Percentiles rank a stretch among this genome's conserved stretches.
These are phyloP conservation scores for Cladochytrium tenue DNA, from an alignment of 371 early-diverging fungal species.

Conservation along the genomic window DNA sequence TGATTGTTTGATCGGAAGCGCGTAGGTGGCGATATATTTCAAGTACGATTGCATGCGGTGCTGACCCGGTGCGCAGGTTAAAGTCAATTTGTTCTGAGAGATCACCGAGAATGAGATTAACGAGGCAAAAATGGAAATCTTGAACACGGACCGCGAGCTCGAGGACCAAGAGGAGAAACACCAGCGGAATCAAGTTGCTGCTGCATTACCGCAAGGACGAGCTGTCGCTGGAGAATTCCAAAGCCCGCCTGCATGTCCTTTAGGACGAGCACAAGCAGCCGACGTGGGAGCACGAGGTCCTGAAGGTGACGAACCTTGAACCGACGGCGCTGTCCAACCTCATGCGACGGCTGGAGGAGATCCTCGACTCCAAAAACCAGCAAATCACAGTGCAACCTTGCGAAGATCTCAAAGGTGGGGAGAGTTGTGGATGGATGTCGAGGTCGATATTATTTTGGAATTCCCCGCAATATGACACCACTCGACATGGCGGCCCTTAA, in stretches of 20 bases:
- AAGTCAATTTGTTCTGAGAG: conserved; percentile 56
- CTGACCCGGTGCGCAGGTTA: too few relatives aligned
- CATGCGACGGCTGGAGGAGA: conserved; percentile 53
- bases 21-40: too few relatives aligned
- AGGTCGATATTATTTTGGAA: too few relatives aligned
- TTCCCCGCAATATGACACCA: too few relatives aligned
- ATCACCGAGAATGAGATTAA: conserved; percentile 53
- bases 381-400: conserved; percentile 58
- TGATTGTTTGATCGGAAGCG: conserved; percentile 1
- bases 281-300: conserved; percentile 63
- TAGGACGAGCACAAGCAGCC: conserved; percentile 57
- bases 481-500: too few relatives aligned
- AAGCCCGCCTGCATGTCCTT: conserved; percentile 54
- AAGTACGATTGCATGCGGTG: too few relatives aligned
- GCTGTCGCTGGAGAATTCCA: conserved; percentile 52
- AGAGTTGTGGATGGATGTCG: background rate
- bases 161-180: conserved; percentile 64
- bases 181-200: conserved; percentile 63
- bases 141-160: conserved; percentile 59
- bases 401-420: conserved; percentile 56
- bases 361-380: conserved; percentile 56
- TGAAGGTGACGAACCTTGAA: conserved; percentile 57
- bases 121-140: conserved; percentile 40
- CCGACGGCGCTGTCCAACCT: conserved; percentile 52
- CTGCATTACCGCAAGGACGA: conserved; percentile 62